A percentile compares a stretch with the other conserved stretches of the same genome.
These are phyloP conservation scores for Elsinoe perseae DNA, from an alignment of 2,329 filamentous ascomycete species.

Conservation along the genomic window DNA sequence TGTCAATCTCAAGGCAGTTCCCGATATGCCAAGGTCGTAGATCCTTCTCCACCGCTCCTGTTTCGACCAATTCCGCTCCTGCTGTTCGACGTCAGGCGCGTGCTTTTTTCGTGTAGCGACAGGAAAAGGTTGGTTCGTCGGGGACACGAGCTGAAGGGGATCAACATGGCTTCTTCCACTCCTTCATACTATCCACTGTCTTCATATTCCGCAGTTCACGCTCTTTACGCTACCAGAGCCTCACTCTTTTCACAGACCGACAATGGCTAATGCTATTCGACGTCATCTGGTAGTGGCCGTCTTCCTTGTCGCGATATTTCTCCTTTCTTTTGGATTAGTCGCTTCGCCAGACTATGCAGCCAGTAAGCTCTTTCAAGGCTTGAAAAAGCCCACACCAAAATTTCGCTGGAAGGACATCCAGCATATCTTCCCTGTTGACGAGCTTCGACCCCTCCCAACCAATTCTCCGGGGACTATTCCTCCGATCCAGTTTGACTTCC, in stretches of 20 bases:
- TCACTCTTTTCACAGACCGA: constrained; percentile 8
- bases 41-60: not conserved
- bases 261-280: constrained; percentile 1
- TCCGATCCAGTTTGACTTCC: constrained; percentile 66
- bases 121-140: not conserved
- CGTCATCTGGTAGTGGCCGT: constrained; percentile 8
- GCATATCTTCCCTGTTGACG: constrained; percentile 60
- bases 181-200: not conserved
- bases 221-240: not conserved
- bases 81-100: constrained; percentile 8
- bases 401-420: constrained; percentile 29
- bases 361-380: constrained; percentile 8
- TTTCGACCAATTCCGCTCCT: not conserved
- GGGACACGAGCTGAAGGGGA: not conserved
- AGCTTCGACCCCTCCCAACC: constrained; percentile 65
- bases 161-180: not conserved
- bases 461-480: constrained; percentile 62
- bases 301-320: constrained; percentile 14
- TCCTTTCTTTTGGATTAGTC: constrained; percentile 10
- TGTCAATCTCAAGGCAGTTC: not conserved
- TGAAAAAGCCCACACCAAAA: constrained; percentile 2
- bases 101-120: constrained; percentile 11
- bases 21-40: not conserved
- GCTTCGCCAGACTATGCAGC: not conserved
- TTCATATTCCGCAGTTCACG: not conserved